Percentiles rank a stretch among this genome's conserved stretches.
Evolutionary conservation across 441 rosid genomes (phyloP).

Genomic region (Dalechampia spathulata): DNA sequence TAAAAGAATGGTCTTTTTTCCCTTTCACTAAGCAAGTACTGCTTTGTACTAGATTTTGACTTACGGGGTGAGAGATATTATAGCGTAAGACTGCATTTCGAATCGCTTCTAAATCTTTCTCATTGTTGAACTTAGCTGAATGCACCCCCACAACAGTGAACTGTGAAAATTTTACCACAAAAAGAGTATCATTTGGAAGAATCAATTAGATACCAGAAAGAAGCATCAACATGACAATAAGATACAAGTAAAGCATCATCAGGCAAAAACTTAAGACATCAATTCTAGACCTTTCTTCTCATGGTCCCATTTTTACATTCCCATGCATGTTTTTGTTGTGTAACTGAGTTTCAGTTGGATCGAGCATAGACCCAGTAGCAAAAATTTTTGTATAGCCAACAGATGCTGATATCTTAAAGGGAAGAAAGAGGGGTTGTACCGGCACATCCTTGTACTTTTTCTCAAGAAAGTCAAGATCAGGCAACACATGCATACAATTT

Average conservation of each 20-base stretch:
- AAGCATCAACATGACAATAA: background rate
- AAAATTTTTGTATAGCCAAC: background rate
- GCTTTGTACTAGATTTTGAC: slow-evolving; percentile 17
- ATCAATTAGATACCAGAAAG: background rate
- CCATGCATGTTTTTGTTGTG: background rate
- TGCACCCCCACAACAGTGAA: slow-evolving; percentile 95
- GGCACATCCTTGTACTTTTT: slow-evolving; percentile 83
- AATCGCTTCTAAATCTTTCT: slow-evolving; percentile 92
- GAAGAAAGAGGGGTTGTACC: slow-evolving; percentile 36
- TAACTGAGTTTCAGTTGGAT: background rate
- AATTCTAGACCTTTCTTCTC: background rate
- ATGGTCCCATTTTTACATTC: background rate
- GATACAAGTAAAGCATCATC: background rate
- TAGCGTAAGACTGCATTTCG: slow-evolving; percentile 87
- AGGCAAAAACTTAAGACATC: background rate
- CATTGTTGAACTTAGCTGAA: slow-evolving; percentile 98
- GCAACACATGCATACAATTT: slow-evolving; percentile 93
- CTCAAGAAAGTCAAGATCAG: slow-evolving; percentile 87
- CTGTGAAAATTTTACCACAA: slow-evolving; percentile 29
- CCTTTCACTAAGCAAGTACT: too few species aligned
- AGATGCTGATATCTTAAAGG: slow-evolving; percentile 12
- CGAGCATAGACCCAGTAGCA: background rate
- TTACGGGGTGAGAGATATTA: slow-evolving; percentile 81
- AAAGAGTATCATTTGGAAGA: slow-evolving; percentile 1
- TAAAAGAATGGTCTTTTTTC: too few species aligned